phyloP scores from a whole-genome alignment of 345 rosid species.

The Eucalyptus fibrosa region DNA sequence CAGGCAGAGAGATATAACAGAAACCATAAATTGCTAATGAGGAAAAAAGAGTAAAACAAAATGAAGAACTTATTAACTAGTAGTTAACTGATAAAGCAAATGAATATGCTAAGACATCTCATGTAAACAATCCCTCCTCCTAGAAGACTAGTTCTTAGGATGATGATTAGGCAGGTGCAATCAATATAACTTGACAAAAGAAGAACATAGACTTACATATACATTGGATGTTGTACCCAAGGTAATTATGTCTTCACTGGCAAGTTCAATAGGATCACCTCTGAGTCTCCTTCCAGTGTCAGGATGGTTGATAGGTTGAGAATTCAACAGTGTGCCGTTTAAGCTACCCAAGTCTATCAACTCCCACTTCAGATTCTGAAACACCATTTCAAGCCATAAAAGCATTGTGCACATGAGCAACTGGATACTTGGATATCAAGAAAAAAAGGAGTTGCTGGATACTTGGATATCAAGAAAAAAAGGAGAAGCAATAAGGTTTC shows the following conservation, averaged over 20 bases:
- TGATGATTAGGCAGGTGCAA: not conserved
- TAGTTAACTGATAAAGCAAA: not conserved
- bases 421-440: not conserved
- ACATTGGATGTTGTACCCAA: constrained; percentile 75
- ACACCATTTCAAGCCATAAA: not conserved
- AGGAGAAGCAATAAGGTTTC: not conserved
- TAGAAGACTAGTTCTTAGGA: not conserved
- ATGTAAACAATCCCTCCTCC: not conserved
- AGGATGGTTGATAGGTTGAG: constrained; percentile 47
- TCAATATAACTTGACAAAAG: not conserved
- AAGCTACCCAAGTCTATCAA: constrained; percentile 94
- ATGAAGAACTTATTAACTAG: not conserved
- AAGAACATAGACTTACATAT: constrained; percentile 35
- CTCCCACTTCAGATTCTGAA: constrained; percentile 94
- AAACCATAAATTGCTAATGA: not conserved
- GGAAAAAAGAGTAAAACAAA: not conserved
- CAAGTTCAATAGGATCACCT: constrained; percentile 72
- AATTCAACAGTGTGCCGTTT: constrained; percentile 90
- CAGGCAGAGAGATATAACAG: not conserved
- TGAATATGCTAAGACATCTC: not conserved
- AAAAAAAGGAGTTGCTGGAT: too few species aligned
- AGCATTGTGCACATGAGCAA: not conserved
- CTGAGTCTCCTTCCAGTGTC: constrained; percentile 64
- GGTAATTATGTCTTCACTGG: constrained; percentile 71
- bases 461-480: too few species aligned